phyloP scores from a whole-genome alignment of 129 eudicot genomes.

The Smallanthus sonchifolius region DNA sequence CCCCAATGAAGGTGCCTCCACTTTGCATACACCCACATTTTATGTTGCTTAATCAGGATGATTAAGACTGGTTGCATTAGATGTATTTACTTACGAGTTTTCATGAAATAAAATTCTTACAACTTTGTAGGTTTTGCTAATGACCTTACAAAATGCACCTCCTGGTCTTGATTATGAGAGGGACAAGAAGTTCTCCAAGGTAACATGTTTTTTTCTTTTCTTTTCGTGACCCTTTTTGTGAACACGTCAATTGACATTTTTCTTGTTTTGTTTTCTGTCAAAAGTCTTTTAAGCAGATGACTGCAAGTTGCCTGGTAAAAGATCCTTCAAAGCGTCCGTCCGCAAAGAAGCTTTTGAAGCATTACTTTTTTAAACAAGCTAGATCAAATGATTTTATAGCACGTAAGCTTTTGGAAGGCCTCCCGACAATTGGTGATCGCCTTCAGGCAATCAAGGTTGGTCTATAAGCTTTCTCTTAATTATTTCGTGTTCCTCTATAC shows the following conservation, averaged over 20 bases:
- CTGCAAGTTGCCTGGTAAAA: slow-evolving; percentile 46
- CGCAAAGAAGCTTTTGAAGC: slow-evolving; percentile 37
- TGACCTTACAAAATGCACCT: slow-evolving; percentile 42
- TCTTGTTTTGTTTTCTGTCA: slow-evolving; percentile 13
- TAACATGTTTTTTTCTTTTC: slow-evolving; percentile 14
- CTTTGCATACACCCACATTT: neutral
- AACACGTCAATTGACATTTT: slow-evolving; percentile 9
- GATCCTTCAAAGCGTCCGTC: slow-evolving; percentile 44
- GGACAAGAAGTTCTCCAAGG: slow-evolving; percentile 39
- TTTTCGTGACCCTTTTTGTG: slow-evolving; percentile 6
- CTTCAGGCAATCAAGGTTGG: slow-evolving; percentile 70
- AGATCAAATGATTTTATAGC: slow-evolving; percentile 42
- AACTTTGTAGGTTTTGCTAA: slow-evolving; percentile 33
- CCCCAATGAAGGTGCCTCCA: slow-evolving; percentile 36
- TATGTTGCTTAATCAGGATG: slow-evolving; percentile 10
- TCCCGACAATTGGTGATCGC: slow-evolving; percentile 90
- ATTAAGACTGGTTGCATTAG: neutral
- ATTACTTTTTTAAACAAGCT: slow-evolving; percentile 42
- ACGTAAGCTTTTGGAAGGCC: slow-evolving; percentile 48
- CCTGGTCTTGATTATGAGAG: slow-evolving; percentile 37
- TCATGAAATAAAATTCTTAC: slow-evolving; percentile 6
- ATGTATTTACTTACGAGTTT: neutral
- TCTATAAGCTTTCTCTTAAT: neutral
- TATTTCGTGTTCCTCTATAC: neutral
- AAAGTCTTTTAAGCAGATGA: slow-evolving; percentile 54